Conservation (phyloP, 2,329 filamentous ascomycete genomes). For the Metarhizium guizhouense region DNA sequence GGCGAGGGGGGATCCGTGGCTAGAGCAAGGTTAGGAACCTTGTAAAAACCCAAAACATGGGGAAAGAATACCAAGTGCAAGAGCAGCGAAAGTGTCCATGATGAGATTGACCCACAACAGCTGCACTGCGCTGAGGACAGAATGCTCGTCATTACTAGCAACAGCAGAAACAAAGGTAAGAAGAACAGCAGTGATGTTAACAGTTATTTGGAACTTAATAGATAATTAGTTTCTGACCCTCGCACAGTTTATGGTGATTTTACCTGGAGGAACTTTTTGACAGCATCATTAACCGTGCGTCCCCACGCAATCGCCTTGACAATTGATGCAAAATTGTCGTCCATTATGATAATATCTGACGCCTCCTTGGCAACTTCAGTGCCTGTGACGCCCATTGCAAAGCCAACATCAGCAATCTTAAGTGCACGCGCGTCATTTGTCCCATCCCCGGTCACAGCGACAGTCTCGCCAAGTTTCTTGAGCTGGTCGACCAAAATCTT, state of each 20-base stretch:
- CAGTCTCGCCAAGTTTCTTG: constrained; percentile 46
- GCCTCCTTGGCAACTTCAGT: constrained; percentile 62
- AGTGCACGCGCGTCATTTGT: constrained; percentile 59
- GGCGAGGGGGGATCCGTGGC: constrained; percentile 59
- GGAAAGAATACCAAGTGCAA: too few species aligned
- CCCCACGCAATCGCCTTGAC: constrained; percentile 61
- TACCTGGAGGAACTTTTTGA: constrained; percentile 58
- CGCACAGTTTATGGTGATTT: too few species aligned
- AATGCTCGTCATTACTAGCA: constrained; percentile 36
- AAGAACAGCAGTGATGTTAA: constrained; percentile 60
- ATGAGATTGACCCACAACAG: constrained; percentile 62
- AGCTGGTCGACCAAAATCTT: constrained; percentile 44
- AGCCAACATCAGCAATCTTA: constrained; percentile 57
- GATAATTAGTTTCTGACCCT: too few species aligned
- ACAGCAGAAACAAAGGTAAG: constrained; percentile 58
- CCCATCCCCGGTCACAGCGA: constrained; percentile 57
- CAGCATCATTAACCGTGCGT: constrained; percentile 58
- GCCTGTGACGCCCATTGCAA: constrained; percentile 59
- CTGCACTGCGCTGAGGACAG: constrained; percentile 57
- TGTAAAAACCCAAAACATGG: too few species aligned
- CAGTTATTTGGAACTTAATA: constrained; percentile 62
- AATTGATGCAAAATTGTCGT: constrained; percentile 59
- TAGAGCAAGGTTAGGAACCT: constrained; percentile 51
- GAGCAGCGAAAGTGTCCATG: constrained; percentile 62
- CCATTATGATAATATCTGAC: constrained; percentile 56